Percentiles rank a stretch among this genome's conserved stretches.
phyloP scores from a whole-genome alignment of 176 grass and related monocot species.

The Coix lacrymajobi region DNA sequence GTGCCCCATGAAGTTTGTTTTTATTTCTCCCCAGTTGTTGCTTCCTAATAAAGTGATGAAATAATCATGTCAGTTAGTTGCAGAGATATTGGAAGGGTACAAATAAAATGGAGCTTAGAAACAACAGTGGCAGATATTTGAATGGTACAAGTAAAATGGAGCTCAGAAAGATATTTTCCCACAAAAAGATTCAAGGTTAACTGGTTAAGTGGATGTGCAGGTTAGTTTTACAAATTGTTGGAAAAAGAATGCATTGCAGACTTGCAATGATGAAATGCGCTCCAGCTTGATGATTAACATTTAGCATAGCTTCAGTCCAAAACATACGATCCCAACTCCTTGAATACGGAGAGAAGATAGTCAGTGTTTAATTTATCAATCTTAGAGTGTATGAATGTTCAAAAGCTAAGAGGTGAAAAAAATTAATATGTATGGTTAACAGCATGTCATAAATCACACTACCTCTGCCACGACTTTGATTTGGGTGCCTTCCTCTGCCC shows the following conservation, averaged over 20 bases:
- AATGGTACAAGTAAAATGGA: background rate
- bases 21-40: slow-evolving; percentile 41
- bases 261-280: background rate
- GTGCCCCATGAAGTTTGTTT: slow-evolving; percentile 20
- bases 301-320: background rate
- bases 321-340: background rate
- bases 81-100: background rate
- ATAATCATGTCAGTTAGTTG: background rate
- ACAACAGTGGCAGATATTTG: background rate
- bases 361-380: background rate
- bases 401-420: slow-evolving; percentile 20
- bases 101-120: slow-evolving; percentile 11
- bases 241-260: background rate
- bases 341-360: background rate
- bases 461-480: slow-evolving; percentile 50
- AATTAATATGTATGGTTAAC: background rate
- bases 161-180: background rate
- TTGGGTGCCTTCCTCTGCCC: slow-evolving; percentile 34
- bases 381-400: background rate
- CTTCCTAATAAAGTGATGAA: slow-evolving; percentile 33
- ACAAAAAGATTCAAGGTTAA: slow-evolving; percentile 3
- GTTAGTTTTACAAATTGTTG: background rate
- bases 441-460: background rate
- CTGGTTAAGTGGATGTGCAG: background rate
- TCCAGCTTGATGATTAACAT: background rate